These are phyloP conservation scores for Chalaropsis ovoidea DNA, from an alignment of 2,329 filamentous ascomycete genomes.

Conservation along the genomic window DNA sequence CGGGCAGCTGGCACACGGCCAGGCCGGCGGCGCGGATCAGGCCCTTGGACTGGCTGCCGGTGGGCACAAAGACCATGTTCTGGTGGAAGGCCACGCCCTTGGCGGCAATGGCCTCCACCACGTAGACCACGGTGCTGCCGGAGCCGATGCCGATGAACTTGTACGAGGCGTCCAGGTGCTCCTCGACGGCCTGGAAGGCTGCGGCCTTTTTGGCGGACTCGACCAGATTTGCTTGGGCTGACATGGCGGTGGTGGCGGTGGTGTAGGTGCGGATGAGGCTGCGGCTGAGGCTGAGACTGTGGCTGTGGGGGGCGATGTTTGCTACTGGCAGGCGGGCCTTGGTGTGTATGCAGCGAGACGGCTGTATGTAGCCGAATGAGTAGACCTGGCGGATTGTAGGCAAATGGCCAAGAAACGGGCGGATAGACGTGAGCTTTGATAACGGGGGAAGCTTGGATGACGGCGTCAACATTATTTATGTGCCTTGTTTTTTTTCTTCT, in stretches of 20 bases:
- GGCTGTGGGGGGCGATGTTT: too few species aligned
- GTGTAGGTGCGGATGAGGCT: background rate
- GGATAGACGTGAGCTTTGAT: too few species aligned
- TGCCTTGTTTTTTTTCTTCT: too few species aligned
- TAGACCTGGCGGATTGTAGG: too few species aligned
- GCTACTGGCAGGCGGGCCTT: too few species aligned
- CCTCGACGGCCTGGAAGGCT: constrained; percentile 61
- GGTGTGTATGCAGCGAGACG: too few species aligned
- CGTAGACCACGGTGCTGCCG: constrained; percentile 72
- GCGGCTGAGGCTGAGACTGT: background rate
- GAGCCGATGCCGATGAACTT: constrained; percentile 69
- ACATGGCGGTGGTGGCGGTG: constrained; percentile 31
- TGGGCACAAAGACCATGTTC: constrained; percentile 77
- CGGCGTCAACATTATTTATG: too few species aligned
- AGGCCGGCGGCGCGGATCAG: constrained; percentile 73
- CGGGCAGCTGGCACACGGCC: constrained; percentile 65
- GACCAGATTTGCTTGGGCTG: constrained; percentile 38
- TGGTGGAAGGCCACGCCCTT: constrained; percentile 46
- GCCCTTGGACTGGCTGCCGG: constrained; percentile 80
- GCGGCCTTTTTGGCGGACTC: constrained; percentile 67
- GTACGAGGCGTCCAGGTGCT: constrained; percentile 56
- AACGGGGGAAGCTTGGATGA: too few species aligned
- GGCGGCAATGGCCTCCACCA: constrained; percentile 67
- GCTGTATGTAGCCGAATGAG: too few species aligned
- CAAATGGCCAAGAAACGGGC: too few species aligned